Percentiles rank a stretch among this genome's conserved stretches.
Evolutionary conservation across 129 eudicot genomes (phyloP).

Genomic region (Mikania micrantha): DNA sequence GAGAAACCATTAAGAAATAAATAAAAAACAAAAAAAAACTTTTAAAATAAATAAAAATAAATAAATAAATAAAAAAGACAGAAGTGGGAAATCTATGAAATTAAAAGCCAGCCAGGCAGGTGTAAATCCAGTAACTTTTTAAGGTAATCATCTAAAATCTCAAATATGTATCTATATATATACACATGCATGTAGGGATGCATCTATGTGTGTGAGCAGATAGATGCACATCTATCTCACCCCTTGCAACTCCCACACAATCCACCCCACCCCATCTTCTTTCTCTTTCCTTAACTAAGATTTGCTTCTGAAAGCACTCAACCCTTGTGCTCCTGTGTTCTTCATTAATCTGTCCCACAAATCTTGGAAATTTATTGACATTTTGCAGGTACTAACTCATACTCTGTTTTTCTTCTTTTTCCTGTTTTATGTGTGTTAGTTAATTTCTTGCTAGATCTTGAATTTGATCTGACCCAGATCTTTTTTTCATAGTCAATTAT

Average conservation of each 20-base stretch:
- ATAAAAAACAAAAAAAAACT: slow-evolving; percentile 7
- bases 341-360: slow-evolving; percentile 22
- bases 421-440: slow-evolving; percentile 1
- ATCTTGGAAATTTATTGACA: slow-evolving; percentile 15
- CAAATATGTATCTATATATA: slow-evolving; percentile 18
- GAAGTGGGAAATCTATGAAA: slow-evolving; percentile 12
- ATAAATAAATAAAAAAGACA: neutral
- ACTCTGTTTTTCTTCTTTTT: slow-evolving; percentile 13
- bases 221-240: slow-evolving; percentile 16
- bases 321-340: slow-evolving; percentile 8
- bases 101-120: slow-evolving; percentile 36
- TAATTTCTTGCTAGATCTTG: slow-evolving; percentile 30
- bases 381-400: slow-evolving; percentile 18
- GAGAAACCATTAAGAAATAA: slow-evolving; percentile 14
- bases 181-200: slow-evolving; percentile 23
- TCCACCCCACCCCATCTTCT: neutral
- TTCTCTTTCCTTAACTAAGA: slow-evolving; percentile 16
- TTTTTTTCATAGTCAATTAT: neutral
- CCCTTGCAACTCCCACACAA: neutral
- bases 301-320: slow-evolving; percentile 18
- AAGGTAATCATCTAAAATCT: slow-evolving; percentile 33
- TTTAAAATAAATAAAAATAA: neutral
- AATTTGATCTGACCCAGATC: slow-evolving; percentile 4
- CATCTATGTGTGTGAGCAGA: slow-evolving; percentile 31
- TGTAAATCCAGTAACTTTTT: slow-evolving; percentile 30